Base-by-base conservation (phyloP, 768 basidiomycete species). In the Podaxis sp. region DNA sequence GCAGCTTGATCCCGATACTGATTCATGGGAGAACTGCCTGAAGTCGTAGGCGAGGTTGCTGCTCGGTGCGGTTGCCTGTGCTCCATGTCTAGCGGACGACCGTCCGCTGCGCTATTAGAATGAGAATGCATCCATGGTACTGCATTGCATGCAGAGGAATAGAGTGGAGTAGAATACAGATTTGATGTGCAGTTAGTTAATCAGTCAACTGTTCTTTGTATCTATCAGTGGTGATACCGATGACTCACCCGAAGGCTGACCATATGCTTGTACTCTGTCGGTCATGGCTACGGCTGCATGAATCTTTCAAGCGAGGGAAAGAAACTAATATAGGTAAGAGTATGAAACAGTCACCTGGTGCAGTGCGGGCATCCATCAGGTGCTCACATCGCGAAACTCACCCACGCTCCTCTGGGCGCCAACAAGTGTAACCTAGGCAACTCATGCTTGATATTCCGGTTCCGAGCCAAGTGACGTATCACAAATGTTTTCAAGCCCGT, bases 21-120 rank as follows among this genome's bases (percentile, higher is more conserved):
- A 42, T 59, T 51, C 5, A 47, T 37, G 21, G 61, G 51, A 37
- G 55, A n/a, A 10, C 25, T 55, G 52, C 23, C 42, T 9, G 55
- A 27, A 35, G 61, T 42, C 16, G 53, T 25, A 3, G 63, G 62
- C 16, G 55, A n/a, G 10, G 63, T 64, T 46, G 60, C 38, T n/a
- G 60, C 61, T 50, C 60, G 55, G 52, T 58, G 50, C 4, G 44
- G 61, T 18, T 50, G 60, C 36, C 57, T 59, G 51, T 55, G 63
- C 14, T 61, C 54, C 10, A 47, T 50, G 36, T 57, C 55, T 27
- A 21, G 11, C 38, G 38, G 18, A 13, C 36, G 42, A 23, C 27
- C 27, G 5, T 35, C 50, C n/a, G 27, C 50, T 14, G 27, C 28
- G 27, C 38, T 38, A n/a, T 40, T 32, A 37, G 32, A 3, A 10